Conservation (phyloP, 176 grass and related monocot species). For the Aechmea fasciata region DNA sequence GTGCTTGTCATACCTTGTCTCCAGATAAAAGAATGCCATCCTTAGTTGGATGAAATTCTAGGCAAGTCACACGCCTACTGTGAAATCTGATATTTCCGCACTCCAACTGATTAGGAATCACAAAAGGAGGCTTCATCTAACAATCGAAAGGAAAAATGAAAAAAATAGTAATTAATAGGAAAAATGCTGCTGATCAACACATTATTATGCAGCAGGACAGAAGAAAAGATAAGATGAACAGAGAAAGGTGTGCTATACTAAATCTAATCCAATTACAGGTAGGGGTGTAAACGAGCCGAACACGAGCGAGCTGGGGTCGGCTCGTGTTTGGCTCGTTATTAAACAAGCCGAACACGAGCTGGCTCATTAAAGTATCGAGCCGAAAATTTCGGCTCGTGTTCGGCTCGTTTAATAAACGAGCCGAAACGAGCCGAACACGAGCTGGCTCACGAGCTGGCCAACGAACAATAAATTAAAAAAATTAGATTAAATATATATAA, state of each 20-base stretch:
- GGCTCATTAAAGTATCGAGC: too few species aligned
- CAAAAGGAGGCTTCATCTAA: conserved; percentile 59
- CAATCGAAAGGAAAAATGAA: background rate
- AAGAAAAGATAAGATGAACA: background rate
- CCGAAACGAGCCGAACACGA: too few species aligned
- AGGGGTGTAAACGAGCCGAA: too few species aligned
- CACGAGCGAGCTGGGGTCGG: too few species aligned
- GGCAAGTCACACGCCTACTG: conserved; percentile 65
- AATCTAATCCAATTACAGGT: background rate
- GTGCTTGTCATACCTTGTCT: conserved; percentile 61
- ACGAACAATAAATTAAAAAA: too few species aligned
- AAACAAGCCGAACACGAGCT: too few species aligned
- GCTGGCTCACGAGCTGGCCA: too few species aligned
- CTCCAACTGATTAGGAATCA: conserved; percentile 68
- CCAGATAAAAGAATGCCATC: conserved; percentile 72
- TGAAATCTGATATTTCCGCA: conserved; percentile 85
- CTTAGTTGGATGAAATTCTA: conserved; percentile 90
- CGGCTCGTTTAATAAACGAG: too few species aligned
- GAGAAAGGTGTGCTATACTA: background rate
- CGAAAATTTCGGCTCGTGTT: too few species aligned
- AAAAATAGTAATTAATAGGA: background rate
- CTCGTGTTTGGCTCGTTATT: too few species aligned
- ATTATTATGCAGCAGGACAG: background rate
- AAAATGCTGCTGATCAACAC: background rate
- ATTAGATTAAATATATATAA: too few species aligned